Conservation (phyloP, 495 filamentous ascomycete genomes). For the Penicillium odoratum region DNA sequence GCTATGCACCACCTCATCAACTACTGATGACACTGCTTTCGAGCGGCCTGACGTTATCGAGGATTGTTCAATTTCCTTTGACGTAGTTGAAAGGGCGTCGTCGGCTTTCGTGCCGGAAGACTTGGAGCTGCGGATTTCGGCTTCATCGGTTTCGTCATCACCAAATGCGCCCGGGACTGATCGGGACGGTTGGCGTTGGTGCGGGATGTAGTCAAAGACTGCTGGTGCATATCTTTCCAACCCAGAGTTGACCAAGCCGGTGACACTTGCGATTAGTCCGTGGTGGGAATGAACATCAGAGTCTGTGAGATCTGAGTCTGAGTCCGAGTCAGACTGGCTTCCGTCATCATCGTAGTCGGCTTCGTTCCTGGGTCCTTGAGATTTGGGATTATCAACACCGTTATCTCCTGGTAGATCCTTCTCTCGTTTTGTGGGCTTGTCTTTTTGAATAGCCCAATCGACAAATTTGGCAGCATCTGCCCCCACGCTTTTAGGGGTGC, state of each 20-base stretch:
- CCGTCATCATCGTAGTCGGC: slow-evolving; percentile 4
- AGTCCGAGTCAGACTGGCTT: slow-evolving; percentile 13
- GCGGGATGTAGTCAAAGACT: slow-evolving; percentile 51
- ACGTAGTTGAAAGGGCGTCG: not conserved
- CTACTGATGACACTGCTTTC: slow-evolving; percentile 18
- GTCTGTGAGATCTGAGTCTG: slow-evolving; percentile 23
- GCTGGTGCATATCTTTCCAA: slow-evolving; percentile 44
- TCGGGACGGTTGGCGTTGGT: slow-evolving; percentile 21
- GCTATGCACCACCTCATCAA: slow-evolving; percentile 23
- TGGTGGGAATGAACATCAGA: slow-evolving; percentile 30
- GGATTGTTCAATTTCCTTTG: slow-evolving; percentile 13
- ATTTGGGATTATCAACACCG: slow-evolving; percentile 10
- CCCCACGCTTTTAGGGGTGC: slow-evolving; percentile 82
- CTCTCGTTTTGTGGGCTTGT: slow-evolving; percentile 43
- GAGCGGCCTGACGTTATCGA: slow-evolving; percentile 25
- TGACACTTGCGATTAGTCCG: slow-evolving; percentile 48
- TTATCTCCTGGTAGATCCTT: slow-evolving; percentile 17
- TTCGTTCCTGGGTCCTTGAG: slow-evolving; percentile 11
- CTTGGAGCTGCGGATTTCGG: slow-evolving; percentile 8
- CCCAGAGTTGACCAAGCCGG: slow-evolving; percentile 40
- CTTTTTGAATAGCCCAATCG: slow-evolving; percentile 70
- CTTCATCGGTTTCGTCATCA: slow-evolving; percentile 9
- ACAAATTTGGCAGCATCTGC: slow-evolving; percentile 82
- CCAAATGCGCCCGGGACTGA: slow-evolving; percentile 18
- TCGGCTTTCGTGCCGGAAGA: slow-evolving; percentile 12